phyloP scores from a whole-genome alignment of 2,329 filamentous ascomycete genomes.

The Aspergillus sp. region DNA sequence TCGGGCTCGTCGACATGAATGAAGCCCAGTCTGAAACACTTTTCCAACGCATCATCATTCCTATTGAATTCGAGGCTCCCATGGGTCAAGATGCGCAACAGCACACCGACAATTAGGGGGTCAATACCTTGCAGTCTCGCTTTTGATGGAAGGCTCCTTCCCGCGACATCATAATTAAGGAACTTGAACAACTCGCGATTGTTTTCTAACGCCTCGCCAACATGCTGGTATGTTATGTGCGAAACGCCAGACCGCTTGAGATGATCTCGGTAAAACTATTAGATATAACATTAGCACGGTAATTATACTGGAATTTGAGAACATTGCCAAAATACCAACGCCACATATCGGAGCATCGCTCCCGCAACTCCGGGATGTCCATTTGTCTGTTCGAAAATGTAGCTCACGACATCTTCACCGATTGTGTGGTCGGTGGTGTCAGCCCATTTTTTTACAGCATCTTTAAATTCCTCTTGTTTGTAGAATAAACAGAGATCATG shows the following conservation, averaged over 20 bases:
- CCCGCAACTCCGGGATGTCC: slow-evolving; percentile 6
- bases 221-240: neutral
- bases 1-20: neutral
- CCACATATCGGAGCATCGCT: neutral
- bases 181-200: neutral
- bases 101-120: neutral
- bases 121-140: neutral
- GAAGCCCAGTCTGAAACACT: neutral
- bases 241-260: neutral
- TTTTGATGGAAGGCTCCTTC: neutral
- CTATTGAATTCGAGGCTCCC: neutral
- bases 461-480: slow-evolving; percentile 4
- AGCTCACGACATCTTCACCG: neutral
- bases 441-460: slow-evolving; percentile 3
- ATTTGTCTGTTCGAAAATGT: slow-evolving; percentile 3
- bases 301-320: neutral
- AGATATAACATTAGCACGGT: neutral
- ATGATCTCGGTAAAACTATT: neutral
- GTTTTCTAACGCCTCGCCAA: neutral
- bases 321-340: neutral
- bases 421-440: neutral
- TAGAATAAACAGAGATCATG: slow-evolving; percentile 4
- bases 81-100: neutral
- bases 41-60: neutral
- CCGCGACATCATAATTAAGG: neutral